phyloP scores from a whole-genome alignment of 2,329 filamentous ascomycete genomes.

The Cyanodermella asteris region DNA sequence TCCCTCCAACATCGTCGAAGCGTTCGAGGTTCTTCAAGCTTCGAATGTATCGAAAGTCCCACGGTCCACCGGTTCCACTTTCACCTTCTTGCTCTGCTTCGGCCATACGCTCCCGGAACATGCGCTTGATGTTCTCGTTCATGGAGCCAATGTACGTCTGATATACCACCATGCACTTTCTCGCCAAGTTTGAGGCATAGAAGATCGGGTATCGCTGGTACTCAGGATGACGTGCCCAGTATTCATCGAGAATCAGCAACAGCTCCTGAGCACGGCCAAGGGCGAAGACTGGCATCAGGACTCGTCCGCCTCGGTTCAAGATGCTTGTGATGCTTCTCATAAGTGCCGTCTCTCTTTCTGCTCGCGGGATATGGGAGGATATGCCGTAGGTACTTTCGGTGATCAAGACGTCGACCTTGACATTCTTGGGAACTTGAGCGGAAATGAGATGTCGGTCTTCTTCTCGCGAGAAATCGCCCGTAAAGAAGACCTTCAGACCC shows the following conservation, averaged over 20 bases:
- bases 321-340: conserved; percentile 92
- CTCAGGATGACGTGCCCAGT: conserved; percentile 77
- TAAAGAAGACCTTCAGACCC: conserved; percentile 90
- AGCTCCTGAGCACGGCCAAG: conserved; percentile 85
- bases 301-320: conserved; percentile 74
- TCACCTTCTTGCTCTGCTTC: conserved; percentile 58
- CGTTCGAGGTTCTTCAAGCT: conserved; percentile 81
- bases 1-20: conserved; percentile 87
- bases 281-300: conserved; percentile 87
- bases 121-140: conserved; percentile 95
- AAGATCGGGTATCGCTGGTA: conserved; percentile 87
- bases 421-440: conserved; percentile 65
- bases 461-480: conserved; percentile 89
- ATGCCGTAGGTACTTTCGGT: conserved; percentile 96
- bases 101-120: conserved; percentile 83
- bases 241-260: conserved; percentile 85
- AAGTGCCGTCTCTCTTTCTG: conserved; percentile 77
- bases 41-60: conserved; percentile 91
- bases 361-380: conserved; percentile 70
- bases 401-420: conserved; percentile 90
- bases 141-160: conserved; percentile 96
- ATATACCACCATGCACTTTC: conserved; percentile 97
- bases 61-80: conserved; percentile 64
- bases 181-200: conserved; percentile 83
- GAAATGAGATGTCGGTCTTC: conserved; percentile 90